Percentiles rank a stretch among this genome's conserved stretches.
phyloP scores from a whole-genome alignment of 805 yeast genomes.

The Kuraishia piskuri region DNA sequence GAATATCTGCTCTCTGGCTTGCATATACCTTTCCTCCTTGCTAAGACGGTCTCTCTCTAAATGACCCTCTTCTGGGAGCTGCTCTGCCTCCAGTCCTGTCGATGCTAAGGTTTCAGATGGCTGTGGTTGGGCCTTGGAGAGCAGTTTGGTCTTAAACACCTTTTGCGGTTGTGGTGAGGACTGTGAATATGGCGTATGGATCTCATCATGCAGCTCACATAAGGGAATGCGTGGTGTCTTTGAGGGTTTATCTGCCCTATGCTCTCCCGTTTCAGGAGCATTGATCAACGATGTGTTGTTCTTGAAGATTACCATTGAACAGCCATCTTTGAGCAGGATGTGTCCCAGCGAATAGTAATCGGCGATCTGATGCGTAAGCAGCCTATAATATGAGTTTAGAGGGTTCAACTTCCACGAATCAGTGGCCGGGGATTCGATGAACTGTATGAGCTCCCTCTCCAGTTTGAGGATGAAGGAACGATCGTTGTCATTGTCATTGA shows the following conservation, averaged over 20 bases:
- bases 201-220: slow-evolving; percentile 21
- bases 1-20: slow-evolving; percentile 29
- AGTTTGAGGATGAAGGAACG: slow-evolving; percentile 39
- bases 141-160: background rate
- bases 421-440: slow-evolving; percentile 31
- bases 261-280: slow-evolving; percentile 19
- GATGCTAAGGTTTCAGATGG: background rate
- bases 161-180: slow-evolving; percentile 1
- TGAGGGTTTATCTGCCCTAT: background rate
- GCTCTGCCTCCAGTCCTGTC: background rate
- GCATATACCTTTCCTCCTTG: slow-evolving; percentile 33
- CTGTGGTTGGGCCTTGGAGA: background rate
- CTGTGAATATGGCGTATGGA: background rate
- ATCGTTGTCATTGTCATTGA: slow-evolving; percentile 30
- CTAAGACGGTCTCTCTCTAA: slow-evolving; percentile 27
- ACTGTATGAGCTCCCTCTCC: slow-evolving; percentile 38
- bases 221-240: slow-evolving; percentile 22
- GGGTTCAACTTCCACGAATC: slow-evolving; percentile 37
- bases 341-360: slow-evolving; percentile 59
- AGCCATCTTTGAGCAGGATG: slow-evolving; percentile 40
- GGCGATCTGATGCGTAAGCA: slow-evolving; percentile 63
- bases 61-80: background rate
- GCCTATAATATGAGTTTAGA: slow-evolving; percentile 60
- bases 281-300: slow-evolving; percentile 27
- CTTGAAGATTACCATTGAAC: slow-evolving; percentile 32